A percentile compares a stretch with the other conserved stretches of the same genome.
Conservation (phyloP, 2,329 filamentous ascomycete species). For the Chalaropsis thielavioides region DNA sequence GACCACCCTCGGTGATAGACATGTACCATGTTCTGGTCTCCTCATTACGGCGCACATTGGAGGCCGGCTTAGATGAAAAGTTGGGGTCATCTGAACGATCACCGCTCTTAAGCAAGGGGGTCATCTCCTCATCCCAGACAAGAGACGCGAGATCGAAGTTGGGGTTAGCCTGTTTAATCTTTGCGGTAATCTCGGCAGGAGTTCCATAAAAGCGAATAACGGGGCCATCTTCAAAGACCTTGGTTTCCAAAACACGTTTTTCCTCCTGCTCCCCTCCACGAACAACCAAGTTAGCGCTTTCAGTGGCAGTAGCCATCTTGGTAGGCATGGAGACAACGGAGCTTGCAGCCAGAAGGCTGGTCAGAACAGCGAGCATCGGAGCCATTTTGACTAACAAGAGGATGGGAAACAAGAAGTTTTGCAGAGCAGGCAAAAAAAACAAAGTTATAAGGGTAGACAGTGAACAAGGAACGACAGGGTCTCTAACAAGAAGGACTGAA, state of each 20-base stretch:
- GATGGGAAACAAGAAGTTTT: too few species aligned
- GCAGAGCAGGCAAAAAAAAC: neutral
- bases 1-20: slow-evolving; percentile 17
- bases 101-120: neutral
- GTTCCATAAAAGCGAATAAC: slow-evolving; percentile 16
- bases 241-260: too few species aligned
- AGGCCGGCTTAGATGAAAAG: too few species aligned
- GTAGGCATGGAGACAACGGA: slow-evolving; percentile 4
- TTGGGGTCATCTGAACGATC: neutral
- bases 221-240: too few species aligned
- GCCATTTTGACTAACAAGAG: slow-evolving; percentile 9
- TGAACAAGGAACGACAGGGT: too few species aligned
- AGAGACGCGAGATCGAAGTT: slow-evolving; percentile 19
- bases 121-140: neutral
- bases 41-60: neutral
- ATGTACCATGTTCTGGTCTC: slow-evolving; percentile 18
- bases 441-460: too few species aligned
- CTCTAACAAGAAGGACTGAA: too few species aligned
- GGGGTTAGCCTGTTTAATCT: slow-evolving; percentile 18
- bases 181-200: slow-evolving; percentile 18
- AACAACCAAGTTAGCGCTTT: too few species aligned
- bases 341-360: slow-evolving; percentile 10
- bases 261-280: too few species aligned
- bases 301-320: neutral
- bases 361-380: slow-evolving; percentile 11